Base-by-base conservation (phyloP, 2,329 filamentous ascomycete genomes). In the Clonostachys solani region DNA sequence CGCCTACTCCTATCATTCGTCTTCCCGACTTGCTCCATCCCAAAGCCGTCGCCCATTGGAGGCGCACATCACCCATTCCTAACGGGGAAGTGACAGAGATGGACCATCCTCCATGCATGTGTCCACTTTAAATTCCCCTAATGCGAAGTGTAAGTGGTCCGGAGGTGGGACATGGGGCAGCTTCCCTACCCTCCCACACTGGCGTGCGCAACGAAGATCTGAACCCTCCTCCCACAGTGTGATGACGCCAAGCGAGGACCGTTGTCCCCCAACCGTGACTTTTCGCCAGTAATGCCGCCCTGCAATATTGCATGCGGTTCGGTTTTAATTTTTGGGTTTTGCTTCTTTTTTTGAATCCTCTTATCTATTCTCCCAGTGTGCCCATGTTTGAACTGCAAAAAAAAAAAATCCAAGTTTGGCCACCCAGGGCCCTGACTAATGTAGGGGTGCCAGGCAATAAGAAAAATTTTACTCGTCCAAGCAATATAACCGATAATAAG, bases 221-320 rank as follows among this genome's bases (percentile, higher is more conserved):
- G 34, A 19, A 44, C 15, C 15, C 29, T n/a, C 34, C 43, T 42
- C 33, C 47, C 42, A 47, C 46, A 36, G 40, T 13, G 46, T 45
- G 29, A 43, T 45, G 43, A 45, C 47, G 47, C 42, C 46, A 47
- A 44, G 4, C 54, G 54, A 46, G 16, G 42, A 45, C 42, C 49
- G 45, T 40, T 40, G 2, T 42, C 40, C 16, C 17, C 40, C 40
- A 10, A 23, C 17, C 29, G 17, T 23, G 7, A 42, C 17, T 42
- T 15, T 42, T 47, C 43, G 29, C 44, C 52, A 13, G 33, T 18
- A 18, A 12, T 42, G 17, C 40, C 40, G 40, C 29, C 29, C 29
- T 42, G 6, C 2, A 42, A 12, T 17, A 23, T 23, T 23, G 10
- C 38, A 3, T 40, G 19, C 38, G 37, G 13, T n/a, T n/a, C 15